Conservation (phyloP, 83 land plant genomes). For the Picea mariana region DNA sequence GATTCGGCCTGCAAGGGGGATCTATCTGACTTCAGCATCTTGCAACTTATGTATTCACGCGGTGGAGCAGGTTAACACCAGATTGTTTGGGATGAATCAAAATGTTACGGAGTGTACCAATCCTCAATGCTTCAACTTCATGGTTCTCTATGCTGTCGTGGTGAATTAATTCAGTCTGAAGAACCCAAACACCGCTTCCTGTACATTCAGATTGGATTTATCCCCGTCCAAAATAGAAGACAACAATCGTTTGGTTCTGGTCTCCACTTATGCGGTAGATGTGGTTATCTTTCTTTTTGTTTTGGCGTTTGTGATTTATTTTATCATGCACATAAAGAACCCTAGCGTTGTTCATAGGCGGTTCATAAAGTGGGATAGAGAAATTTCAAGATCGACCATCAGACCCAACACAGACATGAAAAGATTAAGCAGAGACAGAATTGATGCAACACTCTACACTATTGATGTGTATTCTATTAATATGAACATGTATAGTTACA, state of each 20-base stretch:
- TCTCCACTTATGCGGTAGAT: slow-evolving; percentile 32
- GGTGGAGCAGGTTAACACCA: slow-evolving; percentile 25
- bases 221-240: not conserved
- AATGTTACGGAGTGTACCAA: slow-evolving; percentile 14
- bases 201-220: not conserved
- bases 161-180: slow-evolving; percentile 13
- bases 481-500: no score
- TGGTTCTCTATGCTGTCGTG: slow-evolving; percentile 46
- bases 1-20: slow-evolving; percentile 34
- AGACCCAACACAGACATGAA: no score
- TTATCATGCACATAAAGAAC: no score
- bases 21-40: slow-evolving; percentile 17
- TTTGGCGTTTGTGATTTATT: no score
- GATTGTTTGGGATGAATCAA: slow-evolving; percentile 23
- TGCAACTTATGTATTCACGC: slow-evolving; percentile 40
- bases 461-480: no score
- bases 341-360: no score
- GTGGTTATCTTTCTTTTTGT: not conserved
- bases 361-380: no score
- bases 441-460: no score
- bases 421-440: no score
- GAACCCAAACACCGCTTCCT: not conserved
- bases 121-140: slow-evolving; percentile 30
- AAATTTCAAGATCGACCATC: no score
- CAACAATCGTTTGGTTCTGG: slow-evolving; percentile 9